Evolutionary conservation across 768 basidiomycete species (phyloP).

Genomic region (Polyporus arcularius): DNA sequence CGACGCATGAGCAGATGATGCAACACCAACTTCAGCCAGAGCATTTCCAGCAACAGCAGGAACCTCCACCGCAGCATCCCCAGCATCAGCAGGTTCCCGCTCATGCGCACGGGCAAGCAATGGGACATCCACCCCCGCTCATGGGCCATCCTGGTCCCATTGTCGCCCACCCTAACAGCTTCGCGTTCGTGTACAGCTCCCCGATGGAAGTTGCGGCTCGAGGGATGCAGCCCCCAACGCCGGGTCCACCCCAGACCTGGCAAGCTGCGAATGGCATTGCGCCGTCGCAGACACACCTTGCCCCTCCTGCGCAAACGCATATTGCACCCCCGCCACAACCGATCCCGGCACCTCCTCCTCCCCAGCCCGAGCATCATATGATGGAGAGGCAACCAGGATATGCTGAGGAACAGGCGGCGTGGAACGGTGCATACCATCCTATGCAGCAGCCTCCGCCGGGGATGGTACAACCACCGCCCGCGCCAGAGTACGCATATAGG

Average conservation of each 20-base stretch:
- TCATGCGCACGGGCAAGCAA: conserved; percentile 16
- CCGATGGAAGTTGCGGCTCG: conserved; percentile 33
- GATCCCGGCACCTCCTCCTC: conserved; percentile 1
- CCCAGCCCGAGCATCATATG: conserved; percentile 36
- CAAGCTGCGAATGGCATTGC: conserved; percentile 61
- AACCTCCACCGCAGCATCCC: conserved; percentile 13
- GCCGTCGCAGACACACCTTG: conserved; percentile 63
- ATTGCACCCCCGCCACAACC: conserved; percentile 1
- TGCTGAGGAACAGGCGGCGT: conserved; percentile 46
- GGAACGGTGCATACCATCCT: conserved; percentile 58
- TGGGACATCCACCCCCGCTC: conserved; percentile 22
- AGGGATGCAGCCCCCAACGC: conserved; percentile 46
- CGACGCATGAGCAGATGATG: conserved; percentile 3
- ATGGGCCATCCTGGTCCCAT: conserved; percentile 25
- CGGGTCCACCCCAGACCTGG: conserved; percentile 64
- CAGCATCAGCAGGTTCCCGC: conserved; percentile 15
- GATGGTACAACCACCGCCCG: conserved; percentile 43
- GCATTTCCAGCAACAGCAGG: conserved; percentile 22
- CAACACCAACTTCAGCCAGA: conserved; percentile 23
- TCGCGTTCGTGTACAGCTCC: conserved; percentile 21
- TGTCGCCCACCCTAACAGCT: conserved; percentile 15
- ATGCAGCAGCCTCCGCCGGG: conserved; percentile 38
- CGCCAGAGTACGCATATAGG: conserved; percentile 52
- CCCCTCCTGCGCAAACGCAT: conserved; percentile 17
- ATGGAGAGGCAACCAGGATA: conserved; percentile 48